phyloP scores from a whole-genome alignment of 2,329 filamentous ascomycete species.

The Stachybotrys elegans region DNA sequence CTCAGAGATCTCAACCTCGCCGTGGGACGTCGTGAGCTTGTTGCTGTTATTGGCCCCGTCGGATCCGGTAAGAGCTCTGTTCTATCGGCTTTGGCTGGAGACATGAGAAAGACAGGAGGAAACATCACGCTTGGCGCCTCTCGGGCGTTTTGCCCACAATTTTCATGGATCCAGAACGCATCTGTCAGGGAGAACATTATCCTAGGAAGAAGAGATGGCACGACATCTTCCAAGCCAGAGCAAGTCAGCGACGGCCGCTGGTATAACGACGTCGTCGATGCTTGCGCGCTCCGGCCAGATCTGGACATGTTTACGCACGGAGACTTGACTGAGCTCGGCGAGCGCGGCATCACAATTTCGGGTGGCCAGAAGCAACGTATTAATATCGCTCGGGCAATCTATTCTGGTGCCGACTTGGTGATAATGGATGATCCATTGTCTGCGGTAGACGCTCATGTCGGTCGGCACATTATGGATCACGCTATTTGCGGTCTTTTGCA shows the following conservation, averaged over 20 bases:
- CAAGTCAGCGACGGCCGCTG: conserved; percentile 29
- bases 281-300: conserved; percentile 38
- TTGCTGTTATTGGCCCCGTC: conserved; percentile 63
- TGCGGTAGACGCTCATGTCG: conserved; percentile 10
- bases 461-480: not conserved
- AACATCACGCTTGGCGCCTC: not conserved
- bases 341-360: conserved; percentile 36
- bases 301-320: conserved; percentile 35
- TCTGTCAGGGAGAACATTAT: conserved; percentile 39
- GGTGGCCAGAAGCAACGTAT: conserved; percentile 42
- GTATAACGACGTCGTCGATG: conserved; percentile 41
- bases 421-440: conserved; percentile 40
- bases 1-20: conserved; percentile 65
- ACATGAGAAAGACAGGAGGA: conserved; percentile 33
- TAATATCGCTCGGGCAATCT: conserved; percentile 39
- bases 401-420: conserved; percentile 37
- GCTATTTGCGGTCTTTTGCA: not conserved
- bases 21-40: conserved; percentile 56
- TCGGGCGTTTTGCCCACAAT: conserved; percentile 38
- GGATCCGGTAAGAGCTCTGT: conserved; percentile 68
- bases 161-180: conserved; percentile 41
- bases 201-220: no score
- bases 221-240: no score
- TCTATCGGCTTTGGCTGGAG: conserved; percentile 62
- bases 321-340: conserved; percentile 38